These are phyloP conservation scores for Penicillium maclennaniae DNA, from an alignment of 495 filamentous ascomycete genomes.

Conservation along the genomic window DNA sequence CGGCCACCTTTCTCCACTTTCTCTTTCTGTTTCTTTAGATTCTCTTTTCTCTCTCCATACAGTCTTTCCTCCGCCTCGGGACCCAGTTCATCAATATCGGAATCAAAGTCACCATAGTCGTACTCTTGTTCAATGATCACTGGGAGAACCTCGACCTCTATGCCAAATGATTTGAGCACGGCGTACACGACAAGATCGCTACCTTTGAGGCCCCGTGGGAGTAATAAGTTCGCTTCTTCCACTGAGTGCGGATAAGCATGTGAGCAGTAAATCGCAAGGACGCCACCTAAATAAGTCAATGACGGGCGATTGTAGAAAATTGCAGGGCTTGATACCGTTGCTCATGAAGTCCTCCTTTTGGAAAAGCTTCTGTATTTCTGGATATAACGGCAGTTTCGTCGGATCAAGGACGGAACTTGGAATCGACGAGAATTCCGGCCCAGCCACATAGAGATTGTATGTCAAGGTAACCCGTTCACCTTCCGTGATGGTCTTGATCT, in stretches of 20 bases:
- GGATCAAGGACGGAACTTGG: neutral
- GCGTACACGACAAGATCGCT: constrained; percentile 22
- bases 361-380: too few relatives aligned
- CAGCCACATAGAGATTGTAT: constrained; percentile 54
- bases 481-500: constrained; percentile 51
- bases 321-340: too few relatives aligned
- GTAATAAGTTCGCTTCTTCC: constrained; percentile 41
- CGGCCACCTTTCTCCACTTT: too few relatives aligned
- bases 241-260: constrained; percentile 33
- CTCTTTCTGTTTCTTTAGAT: too few relatives aligned
- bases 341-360: too few relatives aligned
- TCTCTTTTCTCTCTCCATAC: too few relatives aligned
- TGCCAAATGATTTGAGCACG: constrained; percentile 18
- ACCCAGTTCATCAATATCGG: neutral
- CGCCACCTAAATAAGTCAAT: too few relatives aligned
- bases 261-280: constrained; percentile 32
- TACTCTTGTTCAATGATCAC: constrained; percentile 5
- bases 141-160: constrained; percentile 13
- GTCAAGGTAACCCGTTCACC: constrained; percentile 56
- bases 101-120: neutral
- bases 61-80: too few relatives aligned
- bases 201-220: constrained; percentile 41
- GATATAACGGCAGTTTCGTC: constrained; percentile 10
- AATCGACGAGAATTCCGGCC: too few relatives aligned
- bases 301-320: neutral